Evolutionary conservation across 2,329 filamentous ascomycete genomes (phyloP).

Genomic region (Exserohilum turcica): DNA sequence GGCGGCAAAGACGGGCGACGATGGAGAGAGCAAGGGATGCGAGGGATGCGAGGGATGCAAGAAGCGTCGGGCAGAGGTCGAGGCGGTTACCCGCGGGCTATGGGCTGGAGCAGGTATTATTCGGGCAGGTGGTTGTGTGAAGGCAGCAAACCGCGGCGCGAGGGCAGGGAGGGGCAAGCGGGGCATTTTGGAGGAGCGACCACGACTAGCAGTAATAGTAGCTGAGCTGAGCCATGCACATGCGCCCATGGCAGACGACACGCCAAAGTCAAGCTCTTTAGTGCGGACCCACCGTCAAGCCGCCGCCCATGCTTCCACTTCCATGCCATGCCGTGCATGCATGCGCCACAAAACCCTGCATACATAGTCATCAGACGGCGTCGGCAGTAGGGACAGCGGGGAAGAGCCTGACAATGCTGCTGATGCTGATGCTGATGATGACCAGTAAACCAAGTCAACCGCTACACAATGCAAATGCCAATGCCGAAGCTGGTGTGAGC

Average conservation of each 20-base stretch:
- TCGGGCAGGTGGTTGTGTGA: constrained; percentile 39
- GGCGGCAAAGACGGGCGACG: background rate
- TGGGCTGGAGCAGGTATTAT: constrained; percentile 23
- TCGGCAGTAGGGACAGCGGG: no score
- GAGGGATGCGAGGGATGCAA: constrained; percentile 14
- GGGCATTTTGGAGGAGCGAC: constrained; percentile 18
- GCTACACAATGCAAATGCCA: background rate
- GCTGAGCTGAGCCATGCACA: background rate
- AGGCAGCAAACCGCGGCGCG: constrained; percentile 14
- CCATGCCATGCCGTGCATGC: no score
- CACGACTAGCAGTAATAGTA: no score
- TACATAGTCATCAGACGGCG: background rate
- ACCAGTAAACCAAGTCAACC: background rate
- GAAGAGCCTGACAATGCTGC: background rate
- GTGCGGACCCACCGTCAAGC: constrained; percentile 3
- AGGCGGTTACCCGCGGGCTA: constrained; percentile 41
- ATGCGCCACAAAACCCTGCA: constrained; percentile 3
- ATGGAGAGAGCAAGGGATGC: constrained; percentile 15
- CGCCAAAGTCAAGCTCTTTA: constrained; percentile 15
- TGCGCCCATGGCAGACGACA: background rate
- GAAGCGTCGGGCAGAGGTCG: constrained; percentile 1
- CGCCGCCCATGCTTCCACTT: background rate
- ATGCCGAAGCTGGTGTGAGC: background rate
- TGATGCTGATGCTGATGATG: background rate
- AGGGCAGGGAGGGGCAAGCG: constrained; percentile 28